Evolutionary conservation across 371 early-diverging fungal species (phyloP).

Genomic region (Mortierella sp.): DNA sequence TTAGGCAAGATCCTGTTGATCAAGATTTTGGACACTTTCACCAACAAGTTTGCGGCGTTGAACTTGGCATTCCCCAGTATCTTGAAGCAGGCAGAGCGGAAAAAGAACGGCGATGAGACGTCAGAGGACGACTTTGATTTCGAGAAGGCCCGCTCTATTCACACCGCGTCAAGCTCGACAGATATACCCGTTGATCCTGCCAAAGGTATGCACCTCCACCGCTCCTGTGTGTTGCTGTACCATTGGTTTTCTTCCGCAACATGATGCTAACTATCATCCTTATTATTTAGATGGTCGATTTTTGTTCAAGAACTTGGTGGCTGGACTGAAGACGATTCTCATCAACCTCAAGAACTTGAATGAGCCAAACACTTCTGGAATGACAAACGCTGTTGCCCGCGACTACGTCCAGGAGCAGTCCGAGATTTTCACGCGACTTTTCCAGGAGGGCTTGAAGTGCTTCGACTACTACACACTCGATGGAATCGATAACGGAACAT

Average conservation of each 20-base stretch:
- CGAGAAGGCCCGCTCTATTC: constrained; percentile 84
- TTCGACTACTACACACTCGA: constrained; percentile 91
- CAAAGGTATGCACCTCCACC: constrained; percentile 72
- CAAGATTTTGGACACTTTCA: constrained; percentile 87
- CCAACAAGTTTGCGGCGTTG: constrained; percentile 81
- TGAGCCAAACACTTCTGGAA: constrained; percentile 37
- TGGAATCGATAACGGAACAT: constrained; percentile 62
- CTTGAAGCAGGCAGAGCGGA: constrained; percentile 61
- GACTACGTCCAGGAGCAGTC: constrained; percentile 81
- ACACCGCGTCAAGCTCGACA: constrained; percentile 72
- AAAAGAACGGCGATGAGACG: constrained; percentile 42
- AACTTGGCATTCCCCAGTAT: constrained; percentile 71
- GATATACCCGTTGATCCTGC: constrained; percentile 79
- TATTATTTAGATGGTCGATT: constrained; percentile 72
- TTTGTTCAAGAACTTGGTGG: constrained; percentile 87
- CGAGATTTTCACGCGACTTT: constrained; percentile 76
- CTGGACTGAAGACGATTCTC: constrained; percentile 88
- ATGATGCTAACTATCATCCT: background rate
- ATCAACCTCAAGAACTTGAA: constrained; percentile 82
- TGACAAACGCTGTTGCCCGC: constrained; percentile 61
- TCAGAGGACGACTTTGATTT: constrained; percentile 81
- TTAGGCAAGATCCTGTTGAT: constrained; percentile 85
- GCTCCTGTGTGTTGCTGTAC: background rate
- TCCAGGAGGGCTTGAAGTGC: constrained; percentile 88
- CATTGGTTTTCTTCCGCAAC: background rate